These are phyloP conservation scores for Nephromyces sp. DNA, from an alignment of 169 alveolate species.

Conservation along the genomic window DNA sequence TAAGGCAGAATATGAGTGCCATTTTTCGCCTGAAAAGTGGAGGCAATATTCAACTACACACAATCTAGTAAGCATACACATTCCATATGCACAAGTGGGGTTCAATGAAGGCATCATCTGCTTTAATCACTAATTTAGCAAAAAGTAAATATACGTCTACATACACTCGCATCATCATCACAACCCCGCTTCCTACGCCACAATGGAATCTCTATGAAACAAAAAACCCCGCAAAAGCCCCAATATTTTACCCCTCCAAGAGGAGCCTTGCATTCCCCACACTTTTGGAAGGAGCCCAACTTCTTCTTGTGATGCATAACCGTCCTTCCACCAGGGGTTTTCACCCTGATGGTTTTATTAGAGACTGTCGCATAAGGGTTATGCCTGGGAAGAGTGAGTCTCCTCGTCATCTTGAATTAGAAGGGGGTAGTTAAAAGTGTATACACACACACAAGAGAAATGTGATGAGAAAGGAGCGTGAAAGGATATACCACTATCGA, in stretches of 20 bases:
- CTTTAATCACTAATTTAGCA: not conserved
- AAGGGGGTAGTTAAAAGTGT: not conserved
- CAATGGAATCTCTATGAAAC: not conserved
- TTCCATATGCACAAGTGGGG: not conserved
- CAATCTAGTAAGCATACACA: not conserved
- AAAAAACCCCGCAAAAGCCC: no score
- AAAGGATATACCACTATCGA: no score
- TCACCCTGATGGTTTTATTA: constrained; percentile 68
- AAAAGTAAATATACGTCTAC: not conserved
- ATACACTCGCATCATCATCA: not conserved
- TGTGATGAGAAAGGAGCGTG: no score
- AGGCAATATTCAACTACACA: no score
- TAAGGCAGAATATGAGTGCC: no score
- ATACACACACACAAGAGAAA: no score
- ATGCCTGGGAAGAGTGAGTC: constrained; percentile 74
- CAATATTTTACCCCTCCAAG: constrained; percentile 56
- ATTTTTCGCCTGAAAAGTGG: no score
- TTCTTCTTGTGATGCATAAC: constrained; percentile 53
- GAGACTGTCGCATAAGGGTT: constrained; percentile 72
- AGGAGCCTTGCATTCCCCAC: constrained; percentile 59
- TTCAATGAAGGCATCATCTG: not conserved
- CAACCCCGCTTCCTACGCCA: not conserved
- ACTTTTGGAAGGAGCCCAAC: constrained; percentile 51
- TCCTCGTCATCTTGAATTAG: constrained; percentile 59
- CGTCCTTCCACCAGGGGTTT: constrained; percentile 73